Evolutionary conservation across 805 yeast species (phyloP).

Genomic region (Deakozyma indianensis): DNA sequence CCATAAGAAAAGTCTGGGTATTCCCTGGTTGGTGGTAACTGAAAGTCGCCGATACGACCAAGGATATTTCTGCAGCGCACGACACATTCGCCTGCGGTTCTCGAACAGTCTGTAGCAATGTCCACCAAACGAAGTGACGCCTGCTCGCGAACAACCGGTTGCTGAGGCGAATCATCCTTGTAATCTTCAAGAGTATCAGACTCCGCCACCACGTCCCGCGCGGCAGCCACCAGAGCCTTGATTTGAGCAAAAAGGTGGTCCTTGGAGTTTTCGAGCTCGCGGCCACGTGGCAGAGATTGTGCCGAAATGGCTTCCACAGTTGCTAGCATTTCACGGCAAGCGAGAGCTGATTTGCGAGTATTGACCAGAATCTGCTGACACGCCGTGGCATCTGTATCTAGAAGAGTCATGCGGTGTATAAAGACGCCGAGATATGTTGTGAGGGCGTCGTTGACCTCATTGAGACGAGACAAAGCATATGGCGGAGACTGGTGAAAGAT

Average conservation of each 20-base stretch:
- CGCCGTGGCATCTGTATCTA: conserved; percentile 18
- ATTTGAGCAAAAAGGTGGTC: conserved; percentile 21
- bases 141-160: conserved; percentile 4
- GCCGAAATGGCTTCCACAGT: conserved; percentile 20
- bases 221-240: conserved; percentile 21
- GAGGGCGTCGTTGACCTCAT: conserved; percentile 22
- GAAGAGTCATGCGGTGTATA: conserved; percentile 14
- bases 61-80: conserved; percentile 16
- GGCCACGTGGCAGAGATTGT: conserved; percentile 14
- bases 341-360: conserved; percentile 25
- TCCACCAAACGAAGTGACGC: conserved; percentile 15
- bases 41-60: conserved; percentile 18
- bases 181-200: conserved; percentile 1
- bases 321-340: conserved; percentile 24
- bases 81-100: conserved; percentile 21
- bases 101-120: conserved; percentile 20
- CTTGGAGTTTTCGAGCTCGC: conserved; percentile 19
- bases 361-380: conserved; percentile 19
- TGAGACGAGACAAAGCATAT: conserved; percentile 19
- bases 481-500: conserved; percentile 16
- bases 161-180: conserved; percentile 5
- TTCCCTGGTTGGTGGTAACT: conserved; percentile 13
- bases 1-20: conserved; percentile 18
- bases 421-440: conserved; percentile 21
- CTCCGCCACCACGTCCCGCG: conserved; percentile 22